Evolutionary conservation across 768 basidiomycete species (phyloP), one percentile per base, ranked within the genome.

Genomic region (Suillus hirtellus): DNA sequence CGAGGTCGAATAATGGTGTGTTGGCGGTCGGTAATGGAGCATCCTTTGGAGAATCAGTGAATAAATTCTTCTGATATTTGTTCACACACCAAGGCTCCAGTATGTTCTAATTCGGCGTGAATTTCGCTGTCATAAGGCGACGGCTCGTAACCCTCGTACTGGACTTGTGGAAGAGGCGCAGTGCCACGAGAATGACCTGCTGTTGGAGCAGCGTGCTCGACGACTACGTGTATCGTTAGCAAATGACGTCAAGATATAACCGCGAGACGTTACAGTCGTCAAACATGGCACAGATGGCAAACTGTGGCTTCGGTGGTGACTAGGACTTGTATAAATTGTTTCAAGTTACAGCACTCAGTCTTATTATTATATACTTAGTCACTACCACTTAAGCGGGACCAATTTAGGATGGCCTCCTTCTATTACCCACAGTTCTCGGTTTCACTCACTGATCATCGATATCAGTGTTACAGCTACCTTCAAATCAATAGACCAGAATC

Each of bases 121-220:
- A 75, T 69, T 73, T 87, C 85, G 70, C 84, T 80, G 63, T 75
- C 74, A 67, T 70, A 82, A 1, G 87, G 84, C 21, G 87, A 87
- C 24, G 85, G 86, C 75, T 98, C 95, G 70, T 95, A 98, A 11
- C 95, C 95, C 71, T 96, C 91, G 69, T 90, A 95, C 61, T 90
- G 86, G 27, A 95, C 76, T 35, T 84, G 80, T 4, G 88, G 87
- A 27, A 86, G 71, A 1, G 82, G 74, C 59, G 75, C 77, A 34
- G 75, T 67, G 49, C 72, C 68, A 56, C 76, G 73, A 59, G 44
- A 72, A 43, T 73, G 71, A 35, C 77, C 75, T 17, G 76, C 73
- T 6, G 82, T 74, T 21, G 88, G 83, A 4, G 82, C 80, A 40
- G 93, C 80, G 73, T 96, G 95, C 73, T 97, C 93, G 68, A 97